Evolutionary conservation across 2,329 filamentous ascomycete genomes (phyloP).

Genomic region (Aphanoascus verrucosus): DNA sequence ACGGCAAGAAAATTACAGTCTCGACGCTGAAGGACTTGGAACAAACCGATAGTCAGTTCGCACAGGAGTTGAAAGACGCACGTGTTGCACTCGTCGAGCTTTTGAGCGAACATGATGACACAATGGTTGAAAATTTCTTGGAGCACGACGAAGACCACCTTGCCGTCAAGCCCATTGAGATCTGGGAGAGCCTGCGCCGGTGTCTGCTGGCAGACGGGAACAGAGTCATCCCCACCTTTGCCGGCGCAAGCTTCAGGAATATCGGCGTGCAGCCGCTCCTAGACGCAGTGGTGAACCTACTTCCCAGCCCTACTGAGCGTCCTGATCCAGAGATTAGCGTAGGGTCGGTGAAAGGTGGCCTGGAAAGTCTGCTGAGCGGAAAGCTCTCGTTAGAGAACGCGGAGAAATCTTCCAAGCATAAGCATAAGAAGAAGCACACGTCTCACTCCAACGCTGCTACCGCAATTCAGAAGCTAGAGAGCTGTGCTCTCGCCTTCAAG

Average conservation of each 20-base stretch:
- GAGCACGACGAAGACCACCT: constrained; percentile 63
- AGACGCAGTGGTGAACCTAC: constrained; percentile 75
- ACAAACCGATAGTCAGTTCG: constrained; percentile 40
- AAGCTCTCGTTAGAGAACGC: constrained; percentile 32
- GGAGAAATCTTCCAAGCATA: constrained; percentile 27
- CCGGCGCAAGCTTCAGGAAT: constrained; percentile 84
- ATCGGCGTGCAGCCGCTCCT: constrained; percentile 87
- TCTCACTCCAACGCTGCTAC: constrained; percentile 38
- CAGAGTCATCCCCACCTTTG: constrained; percentile 72
- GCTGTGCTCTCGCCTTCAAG: constrained; percentile 72
- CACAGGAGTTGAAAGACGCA: constrained; percentile 61
- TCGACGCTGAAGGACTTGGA: constrained; percentile 47
- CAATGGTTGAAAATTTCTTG: constrained; percentile 73
- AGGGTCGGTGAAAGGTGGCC: constrained; percentile 45
- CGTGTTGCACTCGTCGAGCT: constrained; percentile 69
- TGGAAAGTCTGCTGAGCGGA: constrained; percentile 41
- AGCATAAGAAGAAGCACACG: constrained; percentile 34
- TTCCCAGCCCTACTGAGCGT: constrained; percentile 71
- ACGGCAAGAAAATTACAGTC: constrained; percentile 52
- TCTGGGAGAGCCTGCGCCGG: constrained; percentile 63
- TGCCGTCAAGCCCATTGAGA: constrained; percentile 52
- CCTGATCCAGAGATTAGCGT: constrained; percentile 69
- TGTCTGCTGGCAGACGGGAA: constrained; percentile 56
- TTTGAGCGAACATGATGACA: constrained; percentile 79
- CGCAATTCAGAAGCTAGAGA: constrained; percentile 52